Base-by-base conservation (phyloP, 352 stramenopile species). In the Pythium dissimile region DNA sequence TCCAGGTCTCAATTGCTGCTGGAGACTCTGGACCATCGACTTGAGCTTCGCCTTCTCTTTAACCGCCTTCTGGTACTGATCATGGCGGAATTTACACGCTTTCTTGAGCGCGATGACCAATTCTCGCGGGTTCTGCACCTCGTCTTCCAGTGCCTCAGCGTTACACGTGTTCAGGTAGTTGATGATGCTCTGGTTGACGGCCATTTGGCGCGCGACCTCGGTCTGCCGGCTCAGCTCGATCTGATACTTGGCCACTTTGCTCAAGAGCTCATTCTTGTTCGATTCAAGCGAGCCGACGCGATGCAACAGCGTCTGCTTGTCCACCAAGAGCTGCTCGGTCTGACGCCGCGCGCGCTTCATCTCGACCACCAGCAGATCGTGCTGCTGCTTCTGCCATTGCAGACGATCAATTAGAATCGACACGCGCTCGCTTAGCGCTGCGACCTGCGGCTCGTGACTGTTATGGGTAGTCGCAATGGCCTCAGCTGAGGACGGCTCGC, bases 1-100 rank as follows among this genome's bases (percentile, higher is more conserved):
- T 11, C 26, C 30, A 3, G 24, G 41, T 32, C 48, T 45, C 2
- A 59, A 20, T 47, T 54, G 68, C 50, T 41, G 43, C 48, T 76
- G 66, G 10, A 63, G 34, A 43, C 55, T 77, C 64, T 77, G 67
- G 15, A 92, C 62, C 72, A 89, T 82, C 11, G 79, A 67, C 63
- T 89, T 89, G 35, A 92, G 70, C 15, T 73, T 75, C 44, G 58
- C 67, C 50, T 92, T 92, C 41, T 92, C 82, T 49, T 87, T 88
- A 30, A 92, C 77, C 12, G 77, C 82, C 54, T 92, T 90, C 51
- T 89, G 69, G 51, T 90, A 92, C 73, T 92, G 82, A 34, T 92
- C 80, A 54, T 89, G 80, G 5, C 82, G 77, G 50, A 90, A 92
- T 38, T 80, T 77, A 51, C 81, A 92, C 11, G 81, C 82, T 53